Base-by-base conservation (phyloP, 129 eudicot species). In the sunflower (Helianthus annuus) region DNA sequence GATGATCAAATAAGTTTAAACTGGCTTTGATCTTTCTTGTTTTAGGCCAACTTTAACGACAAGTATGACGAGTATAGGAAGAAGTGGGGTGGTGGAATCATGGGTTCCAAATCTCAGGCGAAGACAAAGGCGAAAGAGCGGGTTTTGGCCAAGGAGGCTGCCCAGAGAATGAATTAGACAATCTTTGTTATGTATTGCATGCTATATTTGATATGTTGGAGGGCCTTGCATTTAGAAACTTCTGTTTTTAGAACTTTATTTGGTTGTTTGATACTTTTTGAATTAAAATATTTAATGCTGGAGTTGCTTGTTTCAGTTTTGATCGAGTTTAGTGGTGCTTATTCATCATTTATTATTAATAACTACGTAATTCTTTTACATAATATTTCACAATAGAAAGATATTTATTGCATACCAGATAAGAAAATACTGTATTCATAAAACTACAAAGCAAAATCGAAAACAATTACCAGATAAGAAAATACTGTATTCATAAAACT, bases 121-220 rank as follows among this genome's bases (percentile, higher is more conserved):
- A 59, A 59, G 32, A 59, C 65, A 5, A 59, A 59, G 44, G 65
- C 65, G 10, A 59, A 59, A 29, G 65, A 59, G 42, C 34, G 65
- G 44, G 65, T 59, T 59, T 32, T 59, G 42, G 65, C 65, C 4
- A 59, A 59, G 65, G 65, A 59, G 65, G 65, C 44, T 59, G 65
- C 65, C 32, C 65, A 59, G n/a, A 59, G 65, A 10, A 4, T 59
- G 65, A 59, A 39, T 29, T 59, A 59, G 65, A 32, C 10, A 27
- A 27, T 27, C 8, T 58, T 58, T n/a, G 39, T 58, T 4, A 58
- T 58, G 64, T 58, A 11, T 2, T 58, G 64, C 24, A 57, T 58
- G 39, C 64, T 27, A 27, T 27, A 58, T 58, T 58, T 58, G 16
- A 56, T 1, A 1, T 55, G 4, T 0, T 19, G 4, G 61, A 10